A percentile compares a stretch with the other conserved stretches of the same genome.
These are phyloP conservation scores for Syzygium jambos DNA, from an alignment of 345 rosid genomes.

Conservation along the genomic window DNA sequence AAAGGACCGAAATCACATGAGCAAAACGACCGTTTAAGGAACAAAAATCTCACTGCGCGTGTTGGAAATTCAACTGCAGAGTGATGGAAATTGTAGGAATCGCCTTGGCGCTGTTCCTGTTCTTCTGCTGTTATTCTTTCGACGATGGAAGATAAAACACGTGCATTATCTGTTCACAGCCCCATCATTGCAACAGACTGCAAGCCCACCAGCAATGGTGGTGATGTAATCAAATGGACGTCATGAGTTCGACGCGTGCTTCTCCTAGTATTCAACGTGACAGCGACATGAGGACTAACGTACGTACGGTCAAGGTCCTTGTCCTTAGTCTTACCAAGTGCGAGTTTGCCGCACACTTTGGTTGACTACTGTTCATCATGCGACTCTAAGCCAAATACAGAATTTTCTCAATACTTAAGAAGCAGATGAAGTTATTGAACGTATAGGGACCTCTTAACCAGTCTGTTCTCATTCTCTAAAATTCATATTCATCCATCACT, in stretches of 20 bases:
- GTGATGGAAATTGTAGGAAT: no score
- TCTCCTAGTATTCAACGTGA: background rate
- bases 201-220: no score
- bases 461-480: background rate
- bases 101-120: no score
- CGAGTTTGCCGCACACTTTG: background rate
- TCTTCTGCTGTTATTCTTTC: no score
- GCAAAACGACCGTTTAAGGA: background rate
- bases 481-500: no score
- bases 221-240: no score
- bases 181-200: no score
- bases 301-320: background rate
- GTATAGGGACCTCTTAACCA: background rate
- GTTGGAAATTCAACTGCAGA: no score
- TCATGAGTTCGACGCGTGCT: background rate
- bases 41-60: no score
- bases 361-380: background rate
- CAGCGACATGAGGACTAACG: background rate
- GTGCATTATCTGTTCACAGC: no score
- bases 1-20: background rate
- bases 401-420: conserved; percentile 1
- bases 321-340: background rate
- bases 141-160: background rate
- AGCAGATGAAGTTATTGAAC: background rate
- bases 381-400: background rate